Evolutionary conservation across 2,329 filamentous ascomycete species (phyloP).

Genomic region (Penicillium sp.): DNA sequence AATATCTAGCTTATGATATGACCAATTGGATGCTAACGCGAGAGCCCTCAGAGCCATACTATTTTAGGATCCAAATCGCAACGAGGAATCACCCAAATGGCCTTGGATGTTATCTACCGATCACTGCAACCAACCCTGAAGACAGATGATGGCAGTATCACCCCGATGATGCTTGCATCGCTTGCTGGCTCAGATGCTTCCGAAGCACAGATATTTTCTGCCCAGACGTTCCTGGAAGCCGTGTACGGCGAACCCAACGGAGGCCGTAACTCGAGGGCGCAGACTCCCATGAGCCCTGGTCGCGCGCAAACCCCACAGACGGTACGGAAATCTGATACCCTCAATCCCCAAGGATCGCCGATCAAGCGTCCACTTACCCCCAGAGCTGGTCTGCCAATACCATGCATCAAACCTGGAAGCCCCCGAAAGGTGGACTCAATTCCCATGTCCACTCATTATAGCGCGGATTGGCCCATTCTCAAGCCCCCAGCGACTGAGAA

Average conservation of each 20-base stretch:
- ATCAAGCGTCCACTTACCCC: conserved; percentile 14
- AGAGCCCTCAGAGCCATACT: conserved; percentile 75
- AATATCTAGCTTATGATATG: background rate
- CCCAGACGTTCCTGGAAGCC: conserved; percentile 74
- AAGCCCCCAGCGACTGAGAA: conserved; percentile 8
- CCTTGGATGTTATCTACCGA: conserved; percentile 84
- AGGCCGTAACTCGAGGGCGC: conserved; percentile 63
- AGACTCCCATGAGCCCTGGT: conserved; percentile 63
- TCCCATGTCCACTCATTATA: background rate
- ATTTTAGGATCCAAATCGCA: conserved; percentile 86
- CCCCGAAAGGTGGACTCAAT: conserved; percentile 5
- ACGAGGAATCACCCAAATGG: conserved; percentile 86
- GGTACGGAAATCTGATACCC: conserved; percentile 42
- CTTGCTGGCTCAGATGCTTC: conserved; percentile 75
- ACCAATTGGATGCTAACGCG: conserved; percentile 5
- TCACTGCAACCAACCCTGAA: conserved; percentile 73
- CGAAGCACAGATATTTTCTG: conserved; percentile 74
- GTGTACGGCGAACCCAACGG: conserved; percentile 67
- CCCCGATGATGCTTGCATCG: conserved; percentile 67
- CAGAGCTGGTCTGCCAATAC: conserved; percentile 15
- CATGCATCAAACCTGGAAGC: conserved; percentile 11
- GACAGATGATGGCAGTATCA: conserved; percentile 53
- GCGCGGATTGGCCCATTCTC: conserved; percentile 7
- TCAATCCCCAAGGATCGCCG: conserved; percentile 19
- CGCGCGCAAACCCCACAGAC: conserved; percentile 46